Evolutionary conservation across 257 asterid genomes (phyloP).

Genomic region (Petunia axillaris): DNA sequence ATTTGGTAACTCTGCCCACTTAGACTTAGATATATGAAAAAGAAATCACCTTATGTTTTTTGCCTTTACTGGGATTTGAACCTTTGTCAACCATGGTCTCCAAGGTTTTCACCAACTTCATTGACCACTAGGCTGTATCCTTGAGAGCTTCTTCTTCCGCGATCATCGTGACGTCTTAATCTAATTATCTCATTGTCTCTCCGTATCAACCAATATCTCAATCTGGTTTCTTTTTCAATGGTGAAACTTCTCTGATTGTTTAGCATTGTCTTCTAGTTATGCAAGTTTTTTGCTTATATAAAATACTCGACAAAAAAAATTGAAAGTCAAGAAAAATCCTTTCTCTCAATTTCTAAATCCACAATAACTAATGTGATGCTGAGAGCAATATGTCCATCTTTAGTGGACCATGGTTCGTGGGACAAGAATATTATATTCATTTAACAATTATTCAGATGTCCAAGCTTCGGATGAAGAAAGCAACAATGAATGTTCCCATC

Average conservation of each 20-base stretch:
- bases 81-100: too few species aligned
- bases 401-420: background rate
- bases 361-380: background rate
- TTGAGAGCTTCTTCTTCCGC: too few species aligned
- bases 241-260: background rate
- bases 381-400: background rate
- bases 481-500: slow-evolving; percentile 8
- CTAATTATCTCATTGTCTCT: too few species aligned
- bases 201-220: too few species aligned
- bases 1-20: too few species aligned
- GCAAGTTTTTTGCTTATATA: background rate
- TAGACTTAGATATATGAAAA: too few species aligned
- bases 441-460: background rate
- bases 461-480: background rate
- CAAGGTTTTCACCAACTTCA: too few species aligned
- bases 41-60: too few species aligned
- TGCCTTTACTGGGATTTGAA: too few species aligned
- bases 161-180: too few species aligned
- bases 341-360: background rate
- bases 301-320: background rate
- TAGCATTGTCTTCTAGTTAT: background rate
- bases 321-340: background rate
- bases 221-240: too few species aligned
- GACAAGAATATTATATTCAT: background rate
- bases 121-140: too few species aligned